Percentiles rank a stretch among this genome's conserved stretches.
phyloP scores from a whole-genome alignment of 495 filamentous ascomycete species.

The Chaetomidium leptoderma region DNA sequence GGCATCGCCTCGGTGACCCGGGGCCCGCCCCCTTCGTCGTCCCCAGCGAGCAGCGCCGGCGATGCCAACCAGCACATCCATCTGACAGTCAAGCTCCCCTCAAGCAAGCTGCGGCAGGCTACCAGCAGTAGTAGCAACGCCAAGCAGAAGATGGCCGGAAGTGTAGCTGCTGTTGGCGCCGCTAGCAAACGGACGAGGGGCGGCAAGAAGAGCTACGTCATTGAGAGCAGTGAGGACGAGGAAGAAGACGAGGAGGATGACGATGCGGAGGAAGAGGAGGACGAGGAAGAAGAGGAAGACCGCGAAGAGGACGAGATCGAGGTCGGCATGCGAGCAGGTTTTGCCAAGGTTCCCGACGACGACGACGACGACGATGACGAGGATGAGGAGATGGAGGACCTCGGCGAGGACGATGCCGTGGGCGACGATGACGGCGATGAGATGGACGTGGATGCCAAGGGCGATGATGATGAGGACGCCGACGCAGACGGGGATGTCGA shows the following conservation, averaged over 20 bases:
- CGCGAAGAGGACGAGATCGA: slow-evolving; percentile 33
- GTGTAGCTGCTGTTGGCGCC: slow-evolving; percentile 1
- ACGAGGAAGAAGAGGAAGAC: slow-evolving; percentile 44
- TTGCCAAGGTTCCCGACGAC: slow-evolving; percentile 26
- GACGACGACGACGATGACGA: slow-evolving; percentile 30
- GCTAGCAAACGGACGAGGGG: slow-evolving; percentile 56
- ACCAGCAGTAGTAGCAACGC: slow-evolving; percentile 47
- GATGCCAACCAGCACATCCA: slow-evolving; percentile 60
- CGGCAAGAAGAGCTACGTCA: slow-evolving; percentile 64
- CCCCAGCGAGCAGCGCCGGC: slow-evolving; percentile 43
- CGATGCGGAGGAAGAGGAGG: slow-evolving; percentile 40
- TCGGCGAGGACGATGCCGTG: slow-evolving; percentile 37
- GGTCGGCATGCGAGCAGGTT: slow-evolving; percentile 38
- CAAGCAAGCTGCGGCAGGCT: slow-evolving; percentile 75
- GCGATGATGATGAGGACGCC: slow-evolving; percentile 44
- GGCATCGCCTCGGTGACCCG: slow-evolving; percentile 51
- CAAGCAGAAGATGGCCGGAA: slow-evolving; percentile 22
- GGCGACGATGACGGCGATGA: slow-evolving; percentile 46
- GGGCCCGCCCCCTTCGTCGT: slow-evolving; percentile 35
- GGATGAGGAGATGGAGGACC: slow-evolving; percentile 32
- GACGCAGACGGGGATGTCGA: slow-evolving; percentile 49
- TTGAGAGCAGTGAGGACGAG: slow-evolving; percentile 54
- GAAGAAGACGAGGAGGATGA: slow-evolving; percentile 46
- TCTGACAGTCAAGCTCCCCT: slow-evolving; percentile 79
- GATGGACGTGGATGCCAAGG: slow-evolving; percentile 47